Conservation (phyloP, 2,329 filamentous ascomycete species). For the Tolypocladium guangdongense region DNA sequence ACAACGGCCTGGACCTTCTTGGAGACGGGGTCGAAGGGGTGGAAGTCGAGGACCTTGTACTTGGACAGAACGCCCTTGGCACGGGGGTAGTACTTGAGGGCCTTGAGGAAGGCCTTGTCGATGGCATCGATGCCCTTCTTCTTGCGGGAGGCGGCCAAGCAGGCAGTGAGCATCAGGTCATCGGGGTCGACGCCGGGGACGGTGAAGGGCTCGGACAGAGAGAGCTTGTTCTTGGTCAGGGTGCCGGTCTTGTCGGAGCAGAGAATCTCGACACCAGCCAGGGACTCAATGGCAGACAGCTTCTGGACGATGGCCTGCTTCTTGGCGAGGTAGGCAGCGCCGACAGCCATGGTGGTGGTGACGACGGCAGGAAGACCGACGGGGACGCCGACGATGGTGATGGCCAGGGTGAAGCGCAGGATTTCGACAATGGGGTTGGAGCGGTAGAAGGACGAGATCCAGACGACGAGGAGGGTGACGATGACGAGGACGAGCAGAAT, state of each 20-base stretch:
- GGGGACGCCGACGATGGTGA: constrained; percentile 85
- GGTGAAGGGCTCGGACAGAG: constrained; percentile 73
- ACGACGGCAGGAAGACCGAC: constrained; percentile 90
- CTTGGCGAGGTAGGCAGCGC: constrained; percentile 82
- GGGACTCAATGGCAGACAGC: constrained; percentile 81
- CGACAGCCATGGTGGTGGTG: constrained; percentile 90
- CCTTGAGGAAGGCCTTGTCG: constrained; percentile 89
- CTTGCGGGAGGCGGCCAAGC: constrained; percentile 81
- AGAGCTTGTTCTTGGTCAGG: constrained; percentile 89
- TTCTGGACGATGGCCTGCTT: constrained; percentile 92
- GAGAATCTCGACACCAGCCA: constrained; percentile 86
- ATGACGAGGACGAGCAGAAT: constrained; percentile 71
- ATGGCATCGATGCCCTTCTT: constrained; percentile 94
- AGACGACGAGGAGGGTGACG: constrained; percentile 70
- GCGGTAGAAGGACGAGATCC: constrained; percentile 80
- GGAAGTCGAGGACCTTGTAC: constrained; percentile 77
- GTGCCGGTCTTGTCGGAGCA: constrained; percentile 94
- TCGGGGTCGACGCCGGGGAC: constrained; percentile 73
- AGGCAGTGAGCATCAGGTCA: constrained; percentile 87
- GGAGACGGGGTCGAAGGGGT: constrained; percentile 84
- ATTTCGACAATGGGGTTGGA: constrained; percentile 71
- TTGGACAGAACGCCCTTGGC: constrained; percentile 72
- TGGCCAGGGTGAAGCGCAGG: constrained; percentile 74
- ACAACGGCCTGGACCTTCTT: constrained; percentile 86
- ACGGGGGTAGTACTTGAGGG: constrained; percentile 68